phyloP scores from a whole-genome alignment of 352 stramenopile genomes.

The Phytophthora hibernalis region DNA sequence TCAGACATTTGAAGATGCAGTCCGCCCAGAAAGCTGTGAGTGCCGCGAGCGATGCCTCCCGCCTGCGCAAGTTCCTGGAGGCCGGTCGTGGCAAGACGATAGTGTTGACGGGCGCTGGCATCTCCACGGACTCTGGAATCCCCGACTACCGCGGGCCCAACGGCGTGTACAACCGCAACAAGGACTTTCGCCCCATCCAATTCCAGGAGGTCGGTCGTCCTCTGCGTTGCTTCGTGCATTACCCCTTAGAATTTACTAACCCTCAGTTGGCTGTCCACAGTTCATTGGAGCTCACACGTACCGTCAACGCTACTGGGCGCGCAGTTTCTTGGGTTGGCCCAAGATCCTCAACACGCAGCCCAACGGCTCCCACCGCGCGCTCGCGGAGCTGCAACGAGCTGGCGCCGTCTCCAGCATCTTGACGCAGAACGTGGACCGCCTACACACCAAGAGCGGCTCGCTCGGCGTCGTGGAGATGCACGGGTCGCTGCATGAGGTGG shows the following conservation, averaged over 20 bases:
- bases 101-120: conserved; percentile 94
- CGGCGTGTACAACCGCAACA: conserved; percentile 94
- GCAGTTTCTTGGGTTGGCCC: conserved; percentile 90
- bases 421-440: conserved; percentile 98
- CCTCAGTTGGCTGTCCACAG: conserved; percentile 14
- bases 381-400: conserved; percentile 81
- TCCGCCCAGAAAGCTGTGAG: conserved; percentile 14
- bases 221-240: background rate
- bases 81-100: conserved; percentile 54
- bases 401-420: conserved; percentile 76
- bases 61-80: conserved; percentile 68
- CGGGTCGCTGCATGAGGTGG: conserved; percentile 91
- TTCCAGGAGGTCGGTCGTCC: conserved; percentile 93
- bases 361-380: conserved; percentile 91
- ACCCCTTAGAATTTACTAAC: background rate
- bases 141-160: conserved; percentile 96
- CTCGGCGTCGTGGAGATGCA: conserved; percentile 95
- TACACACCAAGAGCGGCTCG: conserved; percentile 93
- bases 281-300: conserved; percentile 76
- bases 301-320: conserved; percentile 94
- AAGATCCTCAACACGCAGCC: conserved; percentile 82
- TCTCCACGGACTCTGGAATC: conserved; percentile 97
- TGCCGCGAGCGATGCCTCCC: conserved; percentile 35
- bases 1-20: background rate
- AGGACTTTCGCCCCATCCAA: conserved; percentile 95